Base-by-base conservation (phyloP, 139 green algal species). In the Bryopsis sp. region DNA sequence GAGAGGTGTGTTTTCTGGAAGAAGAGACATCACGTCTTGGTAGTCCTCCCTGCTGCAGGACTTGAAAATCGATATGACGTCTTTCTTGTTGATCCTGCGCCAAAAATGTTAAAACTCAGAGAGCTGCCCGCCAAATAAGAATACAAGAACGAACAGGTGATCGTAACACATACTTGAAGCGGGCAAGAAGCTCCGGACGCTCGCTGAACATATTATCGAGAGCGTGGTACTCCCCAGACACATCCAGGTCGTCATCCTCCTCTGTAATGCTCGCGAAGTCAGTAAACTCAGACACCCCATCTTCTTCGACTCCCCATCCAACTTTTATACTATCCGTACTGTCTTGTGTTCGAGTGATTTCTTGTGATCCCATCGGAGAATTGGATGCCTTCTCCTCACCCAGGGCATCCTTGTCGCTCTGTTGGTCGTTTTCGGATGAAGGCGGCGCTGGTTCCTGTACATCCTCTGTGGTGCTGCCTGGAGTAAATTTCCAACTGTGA, bases 1-100 rank as follows among this genome's bases (percentile, higher is more conserved):
- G 39, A 89, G 74, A 22, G 83, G 80, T 31, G 80, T 89, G 72
- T 84, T 82, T 58, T 83, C 74, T 1, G 83, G 83, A 39, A 89
- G 70, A 58, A 89, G 72, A 6, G 71, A 67, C 2, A 84, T 74
- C 26, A 89, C 83, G 47, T 89, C 83, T 73, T 81, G 72, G 71
- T 86, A 86, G 76, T 89, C 80, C 59, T 89, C 83, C 50, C 82
- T 80, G 33, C 65, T 82, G 11, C 65, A 58, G 48, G 83, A 80
- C 68, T 79, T 85, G 70, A 86, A 88, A 33, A 88, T 80, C 1
- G 79, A 62, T 48, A 71, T 71, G 64, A 71, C 39, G 31, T 71
- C 39, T 19, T 71, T 39, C 64, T 71, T 71, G 31, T 71, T 71
- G 19, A 71, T 39, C 24, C 64, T 71, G 31, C 43, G 19, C 15